phyloP scores from a whole-genome alignment of 768 basidiomycete species.

The Hydnomerulius pinastri region DNA sequence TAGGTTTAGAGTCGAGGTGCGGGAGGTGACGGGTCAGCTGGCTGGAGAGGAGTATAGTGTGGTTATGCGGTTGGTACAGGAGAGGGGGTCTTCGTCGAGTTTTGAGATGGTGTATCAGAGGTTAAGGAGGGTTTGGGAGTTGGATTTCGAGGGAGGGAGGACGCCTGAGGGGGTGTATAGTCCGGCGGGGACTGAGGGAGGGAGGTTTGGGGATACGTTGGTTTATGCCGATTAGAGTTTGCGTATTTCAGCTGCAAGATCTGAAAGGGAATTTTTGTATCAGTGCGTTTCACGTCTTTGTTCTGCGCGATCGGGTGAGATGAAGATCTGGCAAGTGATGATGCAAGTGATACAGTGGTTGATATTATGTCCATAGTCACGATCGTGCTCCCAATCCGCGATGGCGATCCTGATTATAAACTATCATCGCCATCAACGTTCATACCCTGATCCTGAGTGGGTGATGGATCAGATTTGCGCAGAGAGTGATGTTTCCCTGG shows the following conservation, averaged over 20 bases:
- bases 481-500: slow-evolving; percentile 58
- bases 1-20: slow-evolving; percentile 83
- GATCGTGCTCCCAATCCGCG: slow-evolving; percentile 40
- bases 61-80: slow-evolving; percentile 68
- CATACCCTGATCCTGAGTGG: slow-evolving; percentile 26
- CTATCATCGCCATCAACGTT: slow-evolving; percentile 28
- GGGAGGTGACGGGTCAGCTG: slow-evolving; percentile 41
- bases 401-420: slow-evolving; percentile 30
- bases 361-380: slow-evolving; percentile 35
- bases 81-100: slow-evolving; percentile 83
- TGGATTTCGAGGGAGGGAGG: slow-evolving; percentile 49
- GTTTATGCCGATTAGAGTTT: slow-evolving; percentile 32
- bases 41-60: slow-evolving; percentile 52
- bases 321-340: not conserved
- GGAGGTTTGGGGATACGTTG: slow-evolving; percentile 33
- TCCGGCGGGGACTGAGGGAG: slow-evolving; percentile 30
- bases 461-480: slow-evolving; percentile 3
- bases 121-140: slow-evolving; percentile 69
- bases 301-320: not conserved
- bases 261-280: slow-evolving; percentile 3
- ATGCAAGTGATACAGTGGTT: slow-evolving; percentile 1
- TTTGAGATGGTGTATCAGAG: slow-evolving; percentile 75
- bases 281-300: slow-evolving; percentile 1
- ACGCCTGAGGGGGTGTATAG: slow-evolving; percentile 14
- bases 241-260: slow-evolving; percentile 16